A percentile compares a stretch with the other conserved stretches of the same genome.
phyloP scores from a whole-genome alignment of 805 yeast genomes.

The Candida sakaeoensis region DNA sequence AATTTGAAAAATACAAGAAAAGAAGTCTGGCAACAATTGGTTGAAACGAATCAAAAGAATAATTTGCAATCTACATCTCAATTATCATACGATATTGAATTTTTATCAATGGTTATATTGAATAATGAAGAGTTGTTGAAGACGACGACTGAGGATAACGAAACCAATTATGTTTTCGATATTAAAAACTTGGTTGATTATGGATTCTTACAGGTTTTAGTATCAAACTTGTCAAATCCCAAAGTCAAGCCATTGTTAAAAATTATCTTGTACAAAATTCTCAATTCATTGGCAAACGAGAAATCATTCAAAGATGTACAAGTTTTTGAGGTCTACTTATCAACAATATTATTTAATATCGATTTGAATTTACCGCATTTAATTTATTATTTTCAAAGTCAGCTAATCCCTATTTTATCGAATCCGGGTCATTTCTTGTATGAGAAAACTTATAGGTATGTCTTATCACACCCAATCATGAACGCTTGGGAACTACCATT shows the following conservation, averaged over 20 bases:
- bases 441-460: conserved; percentile 66
- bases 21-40: conserved; percentile 21
- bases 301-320: conserved; percentile 45
- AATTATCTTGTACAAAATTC: conserved; percentile 42
- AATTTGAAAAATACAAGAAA: background rate
- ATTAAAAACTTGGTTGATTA: conserved; percentile 57
- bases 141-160: conserved; percentile 22
- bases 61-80: conserved; percentile 14
- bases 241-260: conserved; percentile 33
- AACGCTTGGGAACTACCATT: conserved; percentile 44
- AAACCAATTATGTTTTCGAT: conserved; percentile 37
- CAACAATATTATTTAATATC: conserved; percentile 41
- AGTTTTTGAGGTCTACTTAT: conserved; percentile 51
- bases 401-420: conserved; percentile 51
- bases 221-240: conserved; percentile 42
- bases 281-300: conserved; percentile 30
- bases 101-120: conserved; percentile 56
- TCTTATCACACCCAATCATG: conserved; percentile 52
- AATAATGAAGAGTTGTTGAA: conserved; percentile 63
- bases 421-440: conserved; percentile 74
- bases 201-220: conserved; percentile 48
- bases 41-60: conserved; percentile 22
- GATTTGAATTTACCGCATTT: conserved; percentile 37
- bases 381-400: conserved; percentile 53
- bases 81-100: conserved; percentile 64